Percentiles rank a stretch among this genome's conserved stretches.
Conservation (phyloP, 768 basidiomycete genomes). For the Baorangia bicolor region DNA sequence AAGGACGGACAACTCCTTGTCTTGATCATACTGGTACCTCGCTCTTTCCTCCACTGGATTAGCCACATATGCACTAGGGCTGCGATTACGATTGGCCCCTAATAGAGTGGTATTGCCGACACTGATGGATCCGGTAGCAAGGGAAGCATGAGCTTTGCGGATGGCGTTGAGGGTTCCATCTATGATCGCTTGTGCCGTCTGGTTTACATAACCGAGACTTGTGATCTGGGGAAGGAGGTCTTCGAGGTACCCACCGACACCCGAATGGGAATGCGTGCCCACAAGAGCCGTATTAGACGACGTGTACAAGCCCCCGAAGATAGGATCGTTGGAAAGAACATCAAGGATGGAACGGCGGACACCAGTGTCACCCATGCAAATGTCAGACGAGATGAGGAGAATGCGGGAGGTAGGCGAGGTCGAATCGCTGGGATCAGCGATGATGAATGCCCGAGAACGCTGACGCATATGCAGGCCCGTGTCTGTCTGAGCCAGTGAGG, state of each 20-base stretch:
- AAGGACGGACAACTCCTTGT: constrained; percentile 70
- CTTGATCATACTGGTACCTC: constrained; percentile 66
- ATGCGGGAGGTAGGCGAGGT: constrained; percentile 53
- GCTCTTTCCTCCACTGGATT: constrained; percentile 73
- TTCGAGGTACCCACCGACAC: constrained; percentile 78
- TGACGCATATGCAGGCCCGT: constrained; percentile 80
- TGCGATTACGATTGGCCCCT: constrained; percentile 71
- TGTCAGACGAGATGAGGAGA: constrained; percentile 80
- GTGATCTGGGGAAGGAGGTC: constrained; percentile 77
- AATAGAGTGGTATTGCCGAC: constrained; percentile 69
- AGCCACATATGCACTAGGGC: constrained; percentile 72
- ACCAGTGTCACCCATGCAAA: constrained; percentile 80
- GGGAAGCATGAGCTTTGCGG: constrained; percentile 59
- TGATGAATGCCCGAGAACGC: constrained; percentile 72
- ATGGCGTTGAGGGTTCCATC: constrained; percentile 68
- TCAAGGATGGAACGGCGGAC: constrained; percentile 67
- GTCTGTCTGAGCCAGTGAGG: constrained; percentile 60
- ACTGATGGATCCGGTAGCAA: constrained; percentile 57
- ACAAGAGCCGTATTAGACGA: constrained; percentile 73
- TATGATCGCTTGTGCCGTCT: constrained; percentile 72
- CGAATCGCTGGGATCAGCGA: constrained; percentile 45
- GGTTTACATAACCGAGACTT: constrained; percentile 67
- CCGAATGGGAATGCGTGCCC: constrained; percentile 73
- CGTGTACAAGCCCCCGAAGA: constrained; percentile 64
- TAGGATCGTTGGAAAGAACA: constrained; percentile 44